Base-by-base conservation (phyloP, 139 green algal species). In the Mesotaenium endlicherianum region DNA sequence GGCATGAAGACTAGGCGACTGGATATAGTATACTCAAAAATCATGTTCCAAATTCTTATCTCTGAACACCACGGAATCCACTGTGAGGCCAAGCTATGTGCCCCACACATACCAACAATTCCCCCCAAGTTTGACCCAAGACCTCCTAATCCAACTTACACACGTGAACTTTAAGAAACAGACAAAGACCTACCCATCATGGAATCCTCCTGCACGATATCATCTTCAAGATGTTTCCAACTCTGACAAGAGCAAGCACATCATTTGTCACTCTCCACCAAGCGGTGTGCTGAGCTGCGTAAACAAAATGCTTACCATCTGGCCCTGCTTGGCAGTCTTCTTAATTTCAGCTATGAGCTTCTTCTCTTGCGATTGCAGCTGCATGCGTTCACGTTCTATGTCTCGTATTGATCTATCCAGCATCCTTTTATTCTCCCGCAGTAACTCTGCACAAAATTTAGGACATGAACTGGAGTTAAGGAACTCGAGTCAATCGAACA, bases 401-500 rank as follows among this genome's bases (percentile, higher is more conserved):
- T 99, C 96, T 0, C 96, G 91, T 45, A 99, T 98, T n/a, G 95
- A 93, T 36, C 94, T 94, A 91, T 99, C 97, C 31, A 99, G 90
- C 91, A 96, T 94, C 1, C 97, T 93, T 90, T 99, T 99, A 87
- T 99, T 98, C 77, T 99, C 97, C 30, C 96, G 89, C 82, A 99
- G 90, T 58, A 99, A 79, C 87, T 99, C 96, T 97, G 92, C 30
- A 78, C 26, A 36, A 59, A 58, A 68, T 36, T 26, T 59, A 31
- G 26, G n/a, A 71, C 0, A 78, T 77, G n/a, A 77, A n/a, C n/a
- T n/a, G n/a, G n/a, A n/a, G n/a, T n/a, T n/a, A n/a, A n/a, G n/a
- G n/a, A n/a, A n/a, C n/a, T n/a, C n/a, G n/a, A n/a, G n/a, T n/a
- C n/a, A n/a, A n/a, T n/a, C n/a, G n/a, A n/a, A n/a, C n/a, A n/a